Evolutionary conservation across 2,329 filamentous ascomycete species (phyloP).

Genomic region (Calycina marina): DNA sequence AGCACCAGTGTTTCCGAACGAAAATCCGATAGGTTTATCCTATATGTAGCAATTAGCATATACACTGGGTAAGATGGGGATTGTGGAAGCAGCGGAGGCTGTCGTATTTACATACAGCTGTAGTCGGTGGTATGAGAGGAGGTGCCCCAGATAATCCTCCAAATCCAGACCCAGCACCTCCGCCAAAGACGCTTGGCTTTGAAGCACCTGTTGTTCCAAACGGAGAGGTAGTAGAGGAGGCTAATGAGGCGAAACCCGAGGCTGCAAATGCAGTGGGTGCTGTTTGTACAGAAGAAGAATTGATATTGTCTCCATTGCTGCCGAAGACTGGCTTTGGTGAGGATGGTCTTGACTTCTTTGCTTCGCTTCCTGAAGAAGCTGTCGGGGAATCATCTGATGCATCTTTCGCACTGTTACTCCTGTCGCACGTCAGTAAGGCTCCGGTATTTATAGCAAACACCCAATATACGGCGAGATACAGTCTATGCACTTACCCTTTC

Average conservation of each 20-base stretch:
- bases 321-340: slow-evolving; percentile 11
- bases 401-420: too few species aligned
- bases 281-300: slow-evolving; percentile 27
- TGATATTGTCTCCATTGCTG: slow-evolving; percentile 1
- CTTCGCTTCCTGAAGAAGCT: background rate
- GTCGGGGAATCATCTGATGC: background rate
- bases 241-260: slow-evolving; percentile 54
- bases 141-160: slow-evolving; percentile 24
- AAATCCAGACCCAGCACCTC: slow-evolving; percentile 29
- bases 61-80: background rate
- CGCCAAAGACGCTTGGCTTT: slow-evolving; percentile 35
- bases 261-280: slow-evolving; percentile 50
- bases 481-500: background rate
- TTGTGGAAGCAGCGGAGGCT: background rate
- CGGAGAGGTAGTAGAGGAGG: slow-evolving; percentile 44
- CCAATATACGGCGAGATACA: too few species aligned
- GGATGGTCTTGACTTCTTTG: slow-evolving; percentile 1
- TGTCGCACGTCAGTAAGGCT: too few species aligned
- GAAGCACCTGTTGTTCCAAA: slow-evolving; percentile 42
- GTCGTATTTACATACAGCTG: slow-evolving; percentile 25
- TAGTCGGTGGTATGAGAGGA: slow-evolving; percentile 21
- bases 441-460: too few species aligned
- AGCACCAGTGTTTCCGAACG: slow-evolving; percentile 6
- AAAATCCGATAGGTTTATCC: slow-evolving; percentile 18
- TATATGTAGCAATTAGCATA: background rate